Base-by-base conservation (phyloP, 306 rosid genomes). In the Albizia julibrissin region DNA sequence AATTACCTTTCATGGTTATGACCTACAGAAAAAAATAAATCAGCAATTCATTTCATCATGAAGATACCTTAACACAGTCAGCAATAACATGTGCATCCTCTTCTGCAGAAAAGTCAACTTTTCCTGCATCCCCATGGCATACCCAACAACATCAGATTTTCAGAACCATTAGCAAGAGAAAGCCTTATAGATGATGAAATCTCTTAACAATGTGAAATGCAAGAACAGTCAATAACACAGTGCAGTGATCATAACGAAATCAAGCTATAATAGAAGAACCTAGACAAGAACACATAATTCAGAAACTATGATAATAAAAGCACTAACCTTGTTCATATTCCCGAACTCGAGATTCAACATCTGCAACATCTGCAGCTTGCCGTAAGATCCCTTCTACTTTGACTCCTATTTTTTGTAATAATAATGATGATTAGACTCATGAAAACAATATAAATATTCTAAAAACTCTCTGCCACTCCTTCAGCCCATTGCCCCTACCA, bases 281-380 rank as follows among this genome's bases (percentile, higher is more conserved):
- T 34, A 78, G 49, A 8, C 54, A 79, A 65, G 56, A 46, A 56
- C 71, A 78, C 61, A 52, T 16, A 70, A 77, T 13, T 44, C n/a
- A 69, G 71, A 67, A 26, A 52, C 46, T 70, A 44, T 10, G 75
- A 50, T 72, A 81, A 62, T 67, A 74, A 80, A 79, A 70, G 29
- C 71, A 79, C 85, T 78, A 74, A 96, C 98, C 99, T 79, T 94
- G 93, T 80, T 96, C 99, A 72, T 93, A 96, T 69, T 88, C 99
- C 61, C 89, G 91, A 80, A 96, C 86, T 61, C 99, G 93, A 74
- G 74, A 86, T 88, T 96, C 97, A 86, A 96, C 99, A 31, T 92
- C 97, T 33, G 92, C 98, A 89, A 96, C 99, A 76, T 96, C 96
- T 42, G 99, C 99, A 68, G 99, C 97, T 92, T 96, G 99, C 64